Percentiles rank a stretch among this genome's conserved stretches.
Conservation (phyloP, 805 yeast genomes). For the Millerozyma miso region DNA sequence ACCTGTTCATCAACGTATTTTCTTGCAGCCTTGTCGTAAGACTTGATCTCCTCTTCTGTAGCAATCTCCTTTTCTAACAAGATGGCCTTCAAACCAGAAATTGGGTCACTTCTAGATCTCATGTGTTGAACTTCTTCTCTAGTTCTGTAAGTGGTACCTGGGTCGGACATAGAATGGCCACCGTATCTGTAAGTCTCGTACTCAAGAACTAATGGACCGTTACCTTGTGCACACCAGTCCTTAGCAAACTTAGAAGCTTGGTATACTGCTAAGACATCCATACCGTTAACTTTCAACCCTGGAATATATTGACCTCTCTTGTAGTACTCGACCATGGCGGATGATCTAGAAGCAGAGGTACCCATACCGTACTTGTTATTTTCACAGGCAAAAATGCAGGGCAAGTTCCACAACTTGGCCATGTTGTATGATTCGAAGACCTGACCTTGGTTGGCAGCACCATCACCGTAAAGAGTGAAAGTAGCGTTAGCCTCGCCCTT, state of each 20-base stretch:
- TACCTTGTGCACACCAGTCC: conserved; percentile 90
- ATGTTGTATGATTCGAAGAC: conserved; percentile 96
- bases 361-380: conserved; percentile 99
- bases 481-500: conserved; percentile 73
- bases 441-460: conserved; percentile 99
- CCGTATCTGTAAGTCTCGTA: conserved; percentile 99
- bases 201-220: conserved; percentile 94
- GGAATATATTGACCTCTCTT: conserved; percentile 99
- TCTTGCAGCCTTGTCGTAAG: conserved; percentile 95
- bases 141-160: conserved; percentile 99
- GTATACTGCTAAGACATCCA: conserved; percentile 94
- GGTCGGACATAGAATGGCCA: conserved; percentile 99
- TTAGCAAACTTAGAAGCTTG: conserved; percentile 96
- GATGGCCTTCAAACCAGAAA: conserved; percentile 89
- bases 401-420: conserved; percentile 98
- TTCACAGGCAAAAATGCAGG: conserved; percentile 93
- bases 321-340: conserved; percentile 94
- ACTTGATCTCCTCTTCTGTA: conserved; percentile 90
- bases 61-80: conserved; percentile 81
- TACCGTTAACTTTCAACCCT: conserved; percentile 97
- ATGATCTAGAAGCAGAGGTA: conserved; percentile 94
- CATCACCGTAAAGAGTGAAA: conserved; percentile 94
- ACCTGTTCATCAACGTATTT: conserved; percentile 92
- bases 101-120: conserved; percentile 98
- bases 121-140: conserved; percentile 99